These are phyloP conservation scores for Heimioporus sp. DNA, from an alignment of 768 basidiomycete species.

Conservation along the genomic window DNA sequence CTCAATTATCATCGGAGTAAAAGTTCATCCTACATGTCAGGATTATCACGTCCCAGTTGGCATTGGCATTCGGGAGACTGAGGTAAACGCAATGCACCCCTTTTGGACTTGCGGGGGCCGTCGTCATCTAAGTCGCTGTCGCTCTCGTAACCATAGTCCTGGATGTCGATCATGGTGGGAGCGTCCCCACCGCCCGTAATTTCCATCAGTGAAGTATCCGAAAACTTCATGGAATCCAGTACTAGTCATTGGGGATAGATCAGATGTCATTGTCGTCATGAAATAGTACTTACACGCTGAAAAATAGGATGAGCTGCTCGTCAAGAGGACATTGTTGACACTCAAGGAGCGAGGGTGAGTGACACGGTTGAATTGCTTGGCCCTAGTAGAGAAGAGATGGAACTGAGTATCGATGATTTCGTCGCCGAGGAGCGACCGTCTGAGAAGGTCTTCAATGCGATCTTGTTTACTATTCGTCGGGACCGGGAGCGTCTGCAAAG, in stretches of 20 bases:
- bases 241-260: neutral
- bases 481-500: neutral
- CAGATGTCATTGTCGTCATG: neutral
- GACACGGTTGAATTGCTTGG: constrained; percentile 4
- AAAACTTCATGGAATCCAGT: constrained; percentile 4
- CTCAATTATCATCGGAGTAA: too few species aligned
- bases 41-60: too few species aligned
- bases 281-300: constrained; percentile 13
- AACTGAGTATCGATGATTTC: constrained; percentile 29
- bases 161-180: constrained; percentile 3
- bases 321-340: constrained; percentile 26
- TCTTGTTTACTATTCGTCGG: constrained; percentile 3
- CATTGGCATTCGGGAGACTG: too few species aligned
- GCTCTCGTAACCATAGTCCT: constrained; percentile 29
- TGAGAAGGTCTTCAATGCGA: constrained; percentile 19
- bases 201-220: constrained; percentile 10
- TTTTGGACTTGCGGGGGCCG: neutral
- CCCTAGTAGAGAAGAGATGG: constrained; percentile 24
- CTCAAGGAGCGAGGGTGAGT: constrained; percentile 21
- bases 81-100: too few species aligned
- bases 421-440: constrained; percentile 26
- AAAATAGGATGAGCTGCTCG: constrained; percentile 26
- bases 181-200: constrained; percentile 6
- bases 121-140: constrained; percentile 35
- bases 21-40: too few species aligned